Conservation (phyloP, 495 filamentous ascomycete species). For the Apodospora peruviana region DNA sequence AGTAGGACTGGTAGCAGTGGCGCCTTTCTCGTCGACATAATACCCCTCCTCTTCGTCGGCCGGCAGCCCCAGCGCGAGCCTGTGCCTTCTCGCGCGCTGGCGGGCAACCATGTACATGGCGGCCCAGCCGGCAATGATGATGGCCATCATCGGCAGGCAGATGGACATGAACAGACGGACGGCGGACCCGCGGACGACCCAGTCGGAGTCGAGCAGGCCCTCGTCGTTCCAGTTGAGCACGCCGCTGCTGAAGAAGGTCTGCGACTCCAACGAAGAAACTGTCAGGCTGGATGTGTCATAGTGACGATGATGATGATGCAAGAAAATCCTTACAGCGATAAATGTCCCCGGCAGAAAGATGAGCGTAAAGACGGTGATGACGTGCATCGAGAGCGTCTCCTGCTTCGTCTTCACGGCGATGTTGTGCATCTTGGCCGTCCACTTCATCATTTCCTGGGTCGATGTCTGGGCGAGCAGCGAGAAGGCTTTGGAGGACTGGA, state of each 20-base stretch:
- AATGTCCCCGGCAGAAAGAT: not conserved
- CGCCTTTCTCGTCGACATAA: too few species aligned
- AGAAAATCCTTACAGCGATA: not conserved
- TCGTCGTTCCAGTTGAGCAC: constrained; percentile 21
- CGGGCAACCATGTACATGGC: constrained; percentile 6
- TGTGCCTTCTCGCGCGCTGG: constrained; percentile 4
- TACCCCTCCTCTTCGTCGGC: too few species aligned
- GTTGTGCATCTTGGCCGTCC: constrained; percentile 30
- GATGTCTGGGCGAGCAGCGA: constrained; percentile 60
- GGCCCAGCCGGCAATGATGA: constrained; percentile 13
- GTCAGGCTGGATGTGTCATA: constrained; percentile 2
- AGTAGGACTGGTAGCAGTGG: too few species aligned
- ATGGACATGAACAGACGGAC: constrained; percentile 20
- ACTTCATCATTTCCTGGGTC: constrained; percentile 21
- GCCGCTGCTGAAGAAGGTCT: constrained; percentile 32
- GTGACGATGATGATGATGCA: not conserved
- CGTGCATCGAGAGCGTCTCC: constrained; percentile 31
- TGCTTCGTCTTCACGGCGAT: constrained; percentile 32
- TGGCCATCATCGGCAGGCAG: constrained; percentile 18
- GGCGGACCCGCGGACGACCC: constrained; percentile 10
- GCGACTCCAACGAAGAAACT: not conserved
- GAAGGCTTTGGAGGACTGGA: constrained; percentile 57
- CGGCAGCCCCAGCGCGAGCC: too few species aligned
- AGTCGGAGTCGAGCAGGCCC: constrained; percentile 12
- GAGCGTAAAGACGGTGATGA: not conserved